Base-by-base conservation (phyloP, 139 green algal genomes). In the Raphidocelis subcapitata region DNA sequence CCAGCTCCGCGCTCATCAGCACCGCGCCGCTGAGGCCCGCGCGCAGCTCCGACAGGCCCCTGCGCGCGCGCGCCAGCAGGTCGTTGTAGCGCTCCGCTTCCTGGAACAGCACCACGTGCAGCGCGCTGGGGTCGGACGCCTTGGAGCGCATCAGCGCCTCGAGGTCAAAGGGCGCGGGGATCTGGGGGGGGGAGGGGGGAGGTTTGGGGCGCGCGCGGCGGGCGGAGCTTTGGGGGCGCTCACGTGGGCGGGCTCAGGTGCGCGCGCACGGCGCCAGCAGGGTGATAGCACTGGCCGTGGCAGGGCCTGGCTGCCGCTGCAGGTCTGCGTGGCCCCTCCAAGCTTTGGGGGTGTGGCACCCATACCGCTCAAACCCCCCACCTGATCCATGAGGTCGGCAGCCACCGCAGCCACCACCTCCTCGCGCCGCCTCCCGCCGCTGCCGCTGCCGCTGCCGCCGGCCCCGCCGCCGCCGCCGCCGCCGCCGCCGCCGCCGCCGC, bases 81-180 rank as follows among this genome's bases (percentile, higher is more conserved):
- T 72, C 62, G 82, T 97, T 97, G 87, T 96, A 96, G 31, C 92
- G 83, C 81, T 96, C 91, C 31, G 94, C 44, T 60, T 81, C 57
- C 73, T 97, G 92, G 80, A 94, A 92, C 54, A 97, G 81, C 80
- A 94, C 88, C 57, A 95, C 92, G 73, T 95, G 87, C 73, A 95
- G 85, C 49, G 92, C 85, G 33, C 57, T 85, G 3, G 87, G 84
- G 77, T 97, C 92, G 60, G 91, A 81, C 18, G 79, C 74, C 84
- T 95, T 95, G 67, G 75, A 62, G 54, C 90, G 87, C 82, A 90
- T 91, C 33, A 95, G 75, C 54, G 85, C 74, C 74, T 94, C 87
- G 44, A 95, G 84, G 83, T 94, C 87, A 72, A 90, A 93, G 0
- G 83, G 81, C 60, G 76, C 57, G 32, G 90, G 89, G 33, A 95